Evolutionary conservation across 2,329 filamentous ascomycete species (phyloP), one percentile per base, ranked within the genome.

Genomic region (Lasiodiplodia citricola): DNA sequence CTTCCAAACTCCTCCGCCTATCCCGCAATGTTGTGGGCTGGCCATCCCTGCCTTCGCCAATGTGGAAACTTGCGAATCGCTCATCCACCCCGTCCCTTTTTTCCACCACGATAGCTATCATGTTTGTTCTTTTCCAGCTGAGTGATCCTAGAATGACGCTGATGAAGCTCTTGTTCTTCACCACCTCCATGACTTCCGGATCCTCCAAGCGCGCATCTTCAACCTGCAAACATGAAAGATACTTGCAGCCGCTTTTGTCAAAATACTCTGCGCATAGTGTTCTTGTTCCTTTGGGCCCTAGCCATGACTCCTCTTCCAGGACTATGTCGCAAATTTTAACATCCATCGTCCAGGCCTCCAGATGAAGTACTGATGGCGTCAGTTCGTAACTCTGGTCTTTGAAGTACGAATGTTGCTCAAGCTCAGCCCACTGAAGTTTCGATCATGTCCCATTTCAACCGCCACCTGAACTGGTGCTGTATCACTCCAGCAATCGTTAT

Each of bases 1-100:
- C 41, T 47, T 47, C 41, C 18, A n/a, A 47, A n/a, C 7, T 10
- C 2, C 18, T 47, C 41, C 41, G 41, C 18, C 41, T 44, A 13
- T 44, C 41, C 41, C 41, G 41, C 16, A 44, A 44, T 44, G 16
- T 7, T 44, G 41, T 44, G 18, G 41, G 41, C 18, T n/a, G 41
- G 6, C 41, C 41, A 2, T 44, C 8, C 16, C 41, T 44, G 16
- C 41, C 41, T 18, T 44, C 18, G 1, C 41, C 41, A n/a, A 44
- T 2, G 5, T 44, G 41, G 41, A 44, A 47, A 47, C 18, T n/a
- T 44, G 18, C 41, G 3, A n/a, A 44, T 7, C 41, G 16, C 18
- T n/a, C 41, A 0, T 0, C 16, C 5, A 44, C 2, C 16, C 0
- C 18, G 1, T 44, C 5, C 16, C 16, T 7, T 3, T 44, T 18